Conservation (phyloP, 2,329 filamentous ascomycete species). For the Hortaea werneckii region DNA sequence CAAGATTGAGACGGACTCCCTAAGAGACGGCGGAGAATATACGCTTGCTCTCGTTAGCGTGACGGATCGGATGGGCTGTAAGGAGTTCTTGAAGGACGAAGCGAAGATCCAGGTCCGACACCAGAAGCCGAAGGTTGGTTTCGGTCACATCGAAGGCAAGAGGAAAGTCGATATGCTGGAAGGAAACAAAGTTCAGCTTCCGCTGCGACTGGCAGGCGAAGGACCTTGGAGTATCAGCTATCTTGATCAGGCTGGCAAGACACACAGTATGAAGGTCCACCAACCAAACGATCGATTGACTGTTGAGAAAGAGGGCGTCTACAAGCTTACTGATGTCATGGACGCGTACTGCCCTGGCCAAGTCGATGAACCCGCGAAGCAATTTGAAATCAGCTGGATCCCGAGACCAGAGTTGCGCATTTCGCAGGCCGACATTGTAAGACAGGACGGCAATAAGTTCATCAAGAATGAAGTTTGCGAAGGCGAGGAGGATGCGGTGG, state of each 20-base stretch:
- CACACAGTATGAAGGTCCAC: conserved; percentile 32
- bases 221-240: conserved; percentile 75
- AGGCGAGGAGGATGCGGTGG: conserved; percentile 82
- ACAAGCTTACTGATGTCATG: conserved; percentile 66
- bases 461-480: conserved; percentile 81
- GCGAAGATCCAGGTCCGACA: conserved; percentile 77
- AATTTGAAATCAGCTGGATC: conserved; percentile 78
- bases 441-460: conserved; percentile 44
- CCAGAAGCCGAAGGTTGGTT: conserved; percentile 76
- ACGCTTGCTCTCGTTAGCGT: conserved; percentile 75
- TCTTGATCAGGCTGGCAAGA: conserved; percentile 33
- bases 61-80: conserved; percentile 77
- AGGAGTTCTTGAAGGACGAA: conserved; percentile 74
- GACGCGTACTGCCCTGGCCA: conserved; percentile 75
- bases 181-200: conserved; percentile 61
- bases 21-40: conserved; percentile 81
- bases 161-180: conserved; percentile 67
- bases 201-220: conserved; percentile 71
- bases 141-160: conserved; percentile 76
- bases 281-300: conserved; percentile 23
- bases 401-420: conserved; percentile 59
- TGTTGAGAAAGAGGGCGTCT: conserved; percentile 47
- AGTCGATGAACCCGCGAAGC: conserved; percentile 62
- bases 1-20: conserved; percentile 63
- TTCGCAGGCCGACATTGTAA: conserved; percentile 54